phyloP scores from a whole-genome alignment of 1,284 basidiomycete genomes.

The Coriolopsis trogii region DNA sequence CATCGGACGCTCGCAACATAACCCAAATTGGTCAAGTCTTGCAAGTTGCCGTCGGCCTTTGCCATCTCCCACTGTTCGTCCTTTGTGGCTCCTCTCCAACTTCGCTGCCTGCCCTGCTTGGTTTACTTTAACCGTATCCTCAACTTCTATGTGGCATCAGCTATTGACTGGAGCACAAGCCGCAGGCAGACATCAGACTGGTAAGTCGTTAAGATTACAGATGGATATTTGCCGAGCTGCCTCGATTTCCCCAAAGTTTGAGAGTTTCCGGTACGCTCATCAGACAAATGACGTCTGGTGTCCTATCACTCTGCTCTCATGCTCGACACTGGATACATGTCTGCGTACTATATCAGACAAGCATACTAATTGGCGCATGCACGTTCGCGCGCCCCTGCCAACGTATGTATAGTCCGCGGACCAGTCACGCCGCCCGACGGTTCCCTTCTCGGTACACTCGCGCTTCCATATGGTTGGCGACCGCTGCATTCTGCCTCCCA shows the following conservation, averaged over 20 bases:
- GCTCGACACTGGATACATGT: neutral
- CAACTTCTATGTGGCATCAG: no score
- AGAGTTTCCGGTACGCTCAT: slow-evolving; percentile 1
- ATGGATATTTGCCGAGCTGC: slow-evolving; percentile 12
- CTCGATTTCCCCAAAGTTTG: neutral
- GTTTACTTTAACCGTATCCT: neutral
- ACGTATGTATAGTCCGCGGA: slow-evolving; percentile 2
- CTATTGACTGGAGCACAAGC: neutral
- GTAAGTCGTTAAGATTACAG: no score
- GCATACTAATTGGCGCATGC: slow-evolving; percentile 1
- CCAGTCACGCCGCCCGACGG: neutral
- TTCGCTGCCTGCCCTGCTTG: no score
- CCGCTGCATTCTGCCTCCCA: no score
- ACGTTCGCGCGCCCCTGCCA: neutral
- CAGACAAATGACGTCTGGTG: slow-evolving; percentile 15
- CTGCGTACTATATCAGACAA: neutral
- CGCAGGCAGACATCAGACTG: neutral
- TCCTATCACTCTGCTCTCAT: slow-evolving; percentile 1
- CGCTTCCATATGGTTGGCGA: no score
- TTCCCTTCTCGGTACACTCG: no score
- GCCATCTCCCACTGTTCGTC: slow-evolving; percentile 19
- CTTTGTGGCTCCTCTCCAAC: no score
- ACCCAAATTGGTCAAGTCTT: slow-evolving; percentile 11
- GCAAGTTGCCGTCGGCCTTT: no score
- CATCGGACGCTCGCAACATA: no score